Conservation (phyloP, 2,329 filamentous ascomycete species). For the Colletotrichum orbiculare region DNA sequence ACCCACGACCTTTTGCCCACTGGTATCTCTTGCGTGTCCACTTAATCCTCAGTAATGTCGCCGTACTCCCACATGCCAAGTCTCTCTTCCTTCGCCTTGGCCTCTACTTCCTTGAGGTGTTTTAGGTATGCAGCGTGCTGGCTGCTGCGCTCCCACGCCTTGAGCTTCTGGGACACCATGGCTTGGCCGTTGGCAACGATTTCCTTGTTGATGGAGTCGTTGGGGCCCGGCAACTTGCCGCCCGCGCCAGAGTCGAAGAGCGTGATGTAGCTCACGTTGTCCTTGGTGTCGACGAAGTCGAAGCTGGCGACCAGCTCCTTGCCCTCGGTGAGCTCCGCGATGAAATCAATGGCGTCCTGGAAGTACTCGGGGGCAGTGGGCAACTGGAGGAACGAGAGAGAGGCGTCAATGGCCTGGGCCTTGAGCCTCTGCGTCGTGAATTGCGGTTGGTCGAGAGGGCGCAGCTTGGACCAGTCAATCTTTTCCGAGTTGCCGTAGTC, state of each 20-base stretch:
- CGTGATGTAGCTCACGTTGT: constrained; percentile 86
- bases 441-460: constrained; percentile 80
- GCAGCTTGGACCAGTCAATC: constrained; percentile 84
- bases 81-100: constrained; percentile 81
- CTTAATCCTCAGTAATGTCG: constrained; percentile 89
- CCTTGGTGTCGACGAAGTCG: constrained; percentile 82
- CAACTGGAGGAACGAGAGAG: constrained; percentile 89
- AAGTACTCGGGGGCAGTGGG: constrained; percentile 87
- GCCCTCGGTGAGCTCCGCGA: constrained; percentile 79
- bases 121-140: constrained; percentile 78
- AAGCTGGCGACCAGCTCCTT: constrained; percentile 90
- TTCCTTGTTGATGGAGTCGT: constrained; percentile 90
- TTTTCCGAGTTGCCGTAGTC: constrained; percentile 97
- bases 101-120: constrained; percentile 78
- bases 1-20: neutral
- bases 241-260: constrained; percentile 81
- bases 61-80: constrained; percentile 99
- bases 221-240: constrained; percentile 64
- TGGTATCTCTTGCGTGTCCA: neutral
- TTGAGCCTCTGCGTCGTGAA: constrained; percentile 87
- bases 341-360: constrained; percentile 79
- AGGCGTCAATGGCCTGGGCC: constrained; percentile 87
- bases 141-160: constrained; percentile 83
- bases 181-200: constrained; percentile 85
- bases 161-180: constrained; percentile 92